A percentile compares a stretch with the other conserved stretches of the same genome.
Conservation (phyloP, 768 basidiomycete species). For the Antrodiella citrinella region DNA sequence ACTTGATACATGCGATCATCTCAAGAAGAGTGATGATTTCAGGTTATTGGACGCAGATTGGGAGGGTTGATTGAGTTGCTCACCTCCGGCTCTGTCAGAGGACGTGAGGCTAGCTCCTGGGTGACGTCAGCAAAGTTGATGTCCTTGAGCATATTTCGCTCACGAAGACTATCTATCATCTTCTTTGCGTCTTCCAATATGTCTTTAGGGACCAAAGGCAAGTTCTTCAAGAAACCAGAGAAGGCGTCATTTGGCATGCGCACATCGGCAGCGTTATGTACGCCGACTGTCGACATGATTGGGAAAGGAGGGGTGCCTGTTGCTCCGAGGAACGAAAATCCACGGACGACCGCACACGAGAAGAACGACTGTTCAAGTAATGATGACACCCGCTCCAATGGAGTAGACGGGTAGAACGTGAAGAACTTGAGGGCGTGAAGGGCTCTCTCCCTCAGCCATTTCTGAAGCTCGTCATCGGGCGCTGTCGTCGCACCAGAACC, state of each 20-base stretch:
- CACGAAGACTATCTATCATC: slow-evolving; percentile 56
- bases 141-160: slow-evolving; percentile 56
- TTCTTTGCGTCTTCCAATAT: slow-evolving; percentile 45
- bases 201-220: slow-evolving; percentile 65
- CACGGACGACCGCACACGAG: slow-evolving; percentile 35
- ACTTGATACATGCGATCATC: slow-evolving; percentile 74
- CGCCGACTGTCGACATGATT: slow-evolving; percentile 69
- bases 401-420: slow-evolving; percentile 82
- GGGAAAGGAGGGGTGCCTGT: slow-evolving; percentile 38
- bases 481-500: slow-evolving; percentile 25
- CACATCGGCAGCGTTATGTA: slow-evolving; percentile 56
- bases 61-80: too few relatives aligned
- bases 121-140: slow-evolving; percentile 82
- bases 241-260: slow-evolving; percentile 70
- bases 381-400: slow-evolving; percentile 67
- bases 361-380: slow-evolving; percentile 78
- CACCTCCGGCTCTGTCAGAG: slow-evolving; percentile 50
- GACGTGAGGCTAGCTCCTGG: slow-evolving; percentile 59
- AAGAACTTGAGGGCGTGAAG: slow-evolving; percentile 85
- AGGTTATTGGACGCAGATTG: neutral
- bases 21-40: slow-evolving; percentile 21
- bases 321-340: slow-evolving; percentile 9
- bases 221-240: slow-evolving; percentile 62
- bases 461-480: slow-evolving; percentile 34
- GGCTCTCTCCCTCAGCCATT: slow-evolving; percentile 39